These are phyloP conservation scores for Balakata baccata DNA, from an alignment of 345 rosid genomes.

Conservation along the genomic window DNA sequence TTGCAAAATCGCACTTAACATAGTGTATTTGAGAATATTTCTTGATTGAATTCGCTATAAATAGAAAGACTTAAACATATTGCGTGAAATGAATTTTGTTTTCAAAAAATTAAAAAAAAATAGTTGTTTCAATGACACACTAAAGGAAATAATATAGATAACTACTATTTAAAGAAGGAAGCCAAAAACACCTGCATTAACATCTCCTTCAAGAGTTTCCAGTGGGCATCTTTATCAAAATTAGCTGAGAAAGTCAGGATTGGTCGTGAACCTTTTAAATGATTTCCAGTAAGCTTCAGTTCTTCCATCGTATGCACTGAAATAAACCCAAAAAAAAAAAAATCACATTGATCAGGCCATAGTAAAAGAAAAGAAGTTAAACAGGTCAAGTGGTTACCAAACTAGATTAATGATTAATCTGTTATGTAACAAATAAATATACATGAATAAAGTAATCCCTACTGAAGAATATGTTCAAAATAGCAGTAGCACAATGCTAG, in stretches of 20 bases:
- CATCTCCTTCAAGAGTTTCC: constrained; percentile 94
- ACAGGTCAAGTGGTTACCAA: not conserved
- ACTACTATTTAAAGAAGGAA: not conserved
- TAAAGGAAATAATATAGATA: not conserved
- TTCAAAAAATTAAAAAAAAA: not conserved
- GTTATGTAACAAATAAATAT: not conserved
- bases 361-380: not conserved
- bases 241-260: constrained; percentile 76
- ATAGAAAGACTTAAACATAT: not conserved
- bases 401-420: not conserved
- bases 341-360: not conserved
- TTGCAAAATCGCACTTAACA: not conserved
- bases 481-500: not conserved
- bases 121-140: not conserved
- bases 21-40: not conserved
- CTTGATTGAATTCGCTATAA: not conserved
- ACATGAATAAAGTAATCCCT: not conserved
- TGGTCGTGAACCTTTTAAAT: constrained; percentile 84
- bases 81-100: not conserved
- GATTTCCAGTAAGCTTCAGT: constrained; percentile 93
- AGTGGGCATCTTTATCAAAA: constrained; percentile 78
- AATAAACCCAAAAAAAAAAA: constrained; percentile 23
- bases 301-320: constrained; percentile 95
- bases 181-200: constrained; percentile 52
- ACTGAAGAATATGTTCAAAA: not conserved